Evolutionary conservation across 1,139 yeast species (phyloP).

Genomic region (Yarrowia galli): DNA sequence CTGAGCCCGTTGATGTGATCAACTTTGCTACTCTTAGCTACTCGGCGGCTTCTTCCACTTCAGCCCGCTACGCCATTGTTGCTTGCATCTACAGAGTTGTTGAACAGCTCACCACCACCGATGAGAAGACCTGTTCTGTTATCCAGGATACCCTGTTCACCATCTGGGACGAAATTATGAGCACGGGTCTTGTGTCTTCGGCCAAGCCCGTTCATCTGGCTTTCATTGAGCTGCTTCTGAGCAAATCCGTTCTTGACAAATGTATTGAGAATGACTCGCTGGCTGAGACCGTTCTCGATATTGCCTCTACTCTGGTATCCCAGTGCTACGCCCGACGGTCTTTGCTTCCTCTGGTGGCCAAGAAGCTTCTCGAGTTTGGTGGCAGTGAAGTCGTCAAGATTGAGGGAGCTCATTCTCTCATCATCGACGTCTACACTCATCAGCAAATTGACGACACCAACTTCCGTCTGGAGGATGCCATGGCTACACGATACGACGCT

Average conservation of each 20-base stretch:
- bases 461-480: constrained; percentile 66
- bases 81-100: constrained; percentile 23
- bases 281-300: constrained; percentile 43
- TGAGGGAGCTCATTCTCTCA: constrained; percentile 62
- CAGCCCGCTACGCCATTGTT: constrained; percentile 15
- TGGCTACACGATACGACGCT: constrained; percentile 61
- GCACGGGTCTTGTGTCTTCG: constrained; percentile 67
- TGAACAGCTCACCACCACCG: constrained; percentile 1
- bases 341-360: constrained; percentile 66
- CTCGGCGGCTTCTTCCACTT: constrained; percentile 18
- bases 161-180: constrained; percentile 67
- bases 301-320: constrained; percentile 49
- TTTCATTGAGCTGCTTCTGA: constrained; percentile 59
- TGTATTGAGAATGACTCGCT: constrained; percentile 44
- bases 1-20: constrained; percentile 7
- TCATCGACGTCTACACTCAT: constrained; percentile 58
- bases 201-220: constrained; percentile 69
- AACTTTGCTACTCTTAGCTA: constrained; percentile 25
- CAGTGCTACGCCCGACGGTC: constrained; percentile 70
- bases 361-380: constrained; percentile 50
- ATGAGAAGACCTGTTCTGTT: constrained; percentile 1
- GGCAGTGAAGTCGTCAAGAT: constrained; percentile 52
- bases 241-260: constrained; percentile 48
- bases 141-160: constrained; percentile 38
- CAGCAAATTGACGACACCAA: constrained; percentile 64